Evolutionary conservation across 2,329 filamentous ascomycete genomes (phyloP).

Genomic region (Cadophora sp.): DNA sequence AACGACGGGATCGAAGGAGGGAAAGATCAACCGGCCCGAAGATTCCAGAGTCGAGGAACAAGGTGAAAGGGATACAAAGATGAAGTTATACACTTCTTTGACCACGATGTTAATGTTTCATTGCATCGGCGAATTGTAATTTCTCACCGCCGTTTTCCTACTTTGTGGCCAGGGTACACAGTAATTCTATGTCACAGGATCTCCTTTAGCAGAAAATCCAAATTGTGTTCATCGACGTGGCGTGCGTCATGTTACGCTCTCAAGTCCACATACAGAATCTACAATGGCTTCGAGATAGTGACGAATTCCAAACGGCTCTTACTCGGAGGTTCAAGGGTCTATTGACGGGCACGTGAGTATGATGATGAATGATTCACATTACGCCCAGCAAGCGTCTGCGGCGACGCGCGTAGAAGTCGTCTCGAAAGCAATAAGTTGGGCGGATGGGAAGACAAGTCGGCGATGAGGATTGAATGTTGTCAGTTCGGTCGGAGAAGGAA

Average conservation of each 20-base stretch:
- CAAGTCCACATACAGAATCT: not conserved
- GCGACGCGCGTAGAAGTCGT: not conserved
- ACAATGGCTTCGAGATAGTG: not conserved
- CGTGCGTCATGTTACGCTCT: slow-evolving; percentile 1
- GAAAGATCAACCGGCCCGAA: slow-evolving; percentile 11
- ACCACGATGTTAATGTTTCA: not conserved
- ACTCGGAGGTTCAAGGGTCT: not conserved
- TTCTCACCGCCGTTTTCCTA: slow-evolving; percentile 15
- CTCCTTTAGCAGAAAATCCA: not conserved
- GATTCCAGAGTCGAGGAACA: not conserved
- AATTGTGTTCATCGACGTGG: slow-evolving; percentile 6
- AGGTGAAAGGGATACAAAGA: not conserved
- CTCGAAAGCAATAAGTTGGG: not conserved
- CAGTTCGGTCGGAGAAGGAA: not conserved
- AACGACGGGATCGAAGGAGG: not conserved
- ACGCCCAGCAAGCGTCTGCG: not conserved
- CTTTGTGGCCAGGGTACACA: not conserved
- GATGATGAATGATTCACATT: not conserved
- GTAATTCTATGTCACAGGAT: not conserved
- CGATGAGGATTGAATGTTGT: not conserved
- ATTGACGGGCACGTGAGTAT: slow-evolving; percentile 10
- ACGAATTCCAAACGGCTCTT: not conserved
- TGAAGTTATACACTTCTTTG: not conserved
- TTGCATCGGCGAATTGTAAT: slow-evolving; percentile 13
- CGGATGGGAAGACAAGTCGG: slow-evolving; percentile 10